phyloP scores from a whole-genome alignment of 306 rosid genomes.

The Quercus parvula region DNA sequence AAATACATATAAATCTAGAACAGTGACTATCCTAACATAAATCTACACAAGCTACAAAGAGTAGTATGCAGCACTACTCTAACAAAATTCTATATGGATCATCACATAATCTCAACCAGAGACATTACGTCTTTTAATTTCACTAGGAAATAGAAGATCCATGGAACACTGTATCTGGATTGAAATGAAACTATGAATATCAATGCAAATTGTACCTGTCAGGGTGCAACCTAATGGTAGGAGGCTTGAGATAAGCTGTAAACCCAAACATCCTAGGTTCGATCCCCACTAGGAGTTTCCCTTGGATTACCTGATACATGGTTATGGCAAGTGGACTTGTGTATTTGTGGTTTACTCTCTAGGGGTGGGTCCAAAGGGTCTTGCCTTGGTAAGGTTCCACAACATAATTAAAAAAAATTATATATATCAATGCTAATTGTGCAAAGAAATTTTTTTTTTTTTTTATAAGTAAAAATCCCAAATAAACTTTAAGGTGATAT shows the following conservation, averaged over 20 bases:
- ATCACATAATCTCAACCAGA: neutral
- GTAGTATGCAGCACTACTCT: neutral
- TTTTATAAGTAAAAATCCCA: neutral
- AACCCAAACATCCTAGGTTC: too few species aligned
- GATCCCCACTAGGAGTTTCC: too few species aligned
- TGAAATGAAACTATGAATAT: neutral
- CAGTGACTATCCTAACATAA: neutral
- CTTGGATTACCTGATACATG: too few species aligned
- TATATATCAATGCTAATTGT: too few species aligned
- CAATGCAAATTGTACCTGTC: slow-evolving; percentile 3
- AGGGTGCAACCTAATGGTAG: too few species aligned
- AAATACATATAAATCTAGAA: neutral
- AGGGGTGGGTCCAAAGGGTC: too few species aligned
- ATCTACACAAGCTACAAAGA: neutral
- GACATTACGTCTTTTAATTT: neutral
- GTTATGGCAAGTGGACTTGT: too few species aligned
- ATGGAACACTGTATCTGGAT: neutral
- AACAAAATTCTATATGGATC: neutral
- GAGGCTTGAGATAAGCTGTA: too few species aligned
- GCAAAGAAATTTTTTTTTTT: too few species aligned
- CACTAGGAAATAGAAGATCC: slow-evolving; percentile 12
- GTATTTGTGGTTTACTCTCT: too few species aligned
- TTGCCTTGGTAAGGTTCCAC: too few species aligned
- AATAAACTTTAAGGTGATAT: neutral
- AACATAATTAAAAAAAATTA: too few species aligned